These are phyloP conservation scores for Arthroderma uncinatum DNA, from an alignment of 2,329 filamentous ascomycete genomes.

Conservation along the genomic window DNA sequence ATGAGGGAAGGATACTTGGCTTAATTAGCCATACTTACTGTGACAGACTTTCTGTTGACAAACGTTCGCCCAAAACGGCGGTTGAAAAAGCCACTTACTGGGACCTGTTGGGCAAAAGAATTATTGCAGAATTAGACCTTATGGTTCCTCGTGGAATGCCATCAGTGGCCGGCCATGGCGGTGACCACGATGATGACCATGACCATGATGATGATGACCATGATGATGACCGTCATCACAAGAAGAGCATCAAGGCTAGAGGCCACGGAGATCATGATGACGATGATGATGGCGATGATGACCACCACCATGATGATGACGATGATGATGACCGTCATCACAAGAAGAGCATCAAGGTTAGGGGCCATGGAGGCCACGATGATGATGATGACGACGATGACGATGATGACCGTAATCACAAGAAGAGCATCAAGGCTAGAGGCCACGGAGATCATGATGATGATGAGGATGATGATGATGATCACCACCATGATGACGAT, in stretches of 20 bases:
- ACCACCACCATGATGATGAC: background rate
- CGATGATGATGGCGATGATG: background rate
- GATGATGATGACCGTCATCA: background rate
- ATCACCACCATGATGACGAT: background rate
- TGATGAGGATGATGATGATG: background rate
- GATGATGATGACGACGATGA: background rate
- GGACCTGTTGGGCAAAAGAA: background rate
- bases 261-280: background rate
- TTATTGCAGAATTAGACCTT: background rate
- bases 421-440: background rate
- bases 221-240: background rate
- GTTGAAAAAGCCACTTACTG: background rate
- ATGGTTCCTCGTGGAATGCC: background rate
- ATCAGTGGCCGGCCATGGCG: background rate
- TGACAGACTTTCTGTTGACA: background rate
- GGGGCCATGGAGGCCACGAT: background rate
- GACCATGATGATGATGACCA: background rate
- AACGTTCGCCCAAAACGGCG: background rate
- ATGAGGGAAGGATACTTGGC: too few species aligned
- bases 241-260: background rate
- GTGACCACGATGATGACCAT: background rate
- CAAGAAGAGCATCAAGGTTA: background rate
- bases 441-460: background rate
- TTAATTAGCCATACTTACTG: background rate
- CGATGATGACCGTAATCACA: background rate